Conservation (phyloP, 2,329 filamentous ascomycete genomes). For the Metarhizium guizhouense region DNA sequence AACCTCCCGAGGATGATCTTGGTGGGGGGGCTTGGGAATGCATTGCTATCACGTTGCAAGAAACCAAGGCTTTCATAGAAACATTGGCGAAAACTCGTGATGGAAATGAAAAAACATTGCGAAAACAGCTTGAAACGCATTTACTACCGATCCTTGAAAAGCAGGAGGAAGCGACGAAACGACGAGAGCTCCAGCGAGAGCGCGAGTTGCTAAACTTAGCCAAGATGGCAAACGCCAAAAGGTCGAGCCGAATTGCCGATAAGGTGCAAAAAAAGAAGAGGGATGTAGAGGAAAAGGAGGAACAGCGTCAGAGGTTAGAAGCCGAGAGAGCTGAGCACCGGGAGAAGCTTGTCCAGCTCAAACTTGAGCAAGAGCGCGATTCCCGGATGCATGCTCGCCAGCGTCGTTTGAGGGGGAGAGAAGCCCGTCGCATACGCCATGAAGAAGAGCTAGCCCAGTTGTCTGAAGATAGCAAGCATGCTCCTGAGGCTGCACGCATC, state of each 20-base stretch:
- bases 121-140: constrained; percentile 63
- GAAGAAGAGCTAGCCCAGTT: constrained; percentile 76
- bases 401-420: constrained; percentile 76
- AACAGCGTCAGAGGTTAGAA: constrained; percentile 37
- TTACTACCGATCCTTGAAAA: constrained; percentile 79
- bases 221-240: constrained; percentile 86
- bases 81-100: constrained; percentile 69
- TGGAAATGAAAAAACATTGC: constrained; percentile 72
- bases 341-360: constrained; percentile 50
- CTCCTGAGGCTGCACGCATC: constrained; percentile 49
- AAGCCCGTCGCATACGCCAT: constrained; percentile 71
- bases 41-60: constrained; percentile 69
- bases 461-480: constrained; percentile 62
- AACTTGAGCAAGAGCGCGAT: constrained; percentile 65
- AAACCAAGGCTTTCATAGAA: constrained; percentile 65
- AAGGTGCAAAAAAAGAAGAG: constrained; percentile 71
- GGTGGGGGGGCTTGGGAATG: constrained; percentile 85
- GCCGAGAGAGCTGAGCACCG: constrained; percentile 60
- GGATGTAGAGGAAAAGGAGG: constrained; percentile 62
- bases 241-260: constrained; percentile 79
- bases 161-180: constrained; percentile 64
- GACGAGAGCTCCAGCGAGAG: constrained; percentile 58
- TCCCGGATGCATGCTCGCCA: constrained; percentile 76
- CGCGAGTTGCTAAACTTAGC: constrained; percentile 74
- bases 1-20: constrained; percentile 46